Conservation (phyloP, 2,329 filamentous ascomycete genomes). For the Thelonectria rubi region DNA sequence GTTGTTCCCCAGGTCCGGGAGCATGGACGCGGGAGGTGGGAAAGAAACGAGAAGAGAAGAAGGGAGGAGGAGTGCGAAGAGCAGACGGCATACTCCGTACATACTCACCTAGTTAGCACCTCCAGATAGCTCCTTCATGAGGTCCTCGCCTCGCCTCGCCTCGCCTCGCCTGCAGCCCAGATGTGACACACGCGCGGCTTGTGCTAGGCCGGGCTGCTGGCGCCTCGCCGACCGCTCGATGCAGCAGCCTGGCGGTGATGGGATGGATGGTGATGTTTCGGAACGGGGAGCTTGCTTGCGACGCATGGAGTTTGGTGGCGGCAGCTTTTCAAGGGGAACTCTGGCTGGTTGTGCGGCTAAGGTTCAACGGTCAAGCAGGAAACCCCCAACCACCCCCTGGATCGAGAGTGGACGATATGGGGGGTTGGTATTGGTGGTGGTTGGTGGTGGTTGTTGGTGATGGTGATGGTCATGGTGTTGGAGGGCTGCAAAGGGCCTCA, state of each 20-base stretch:
- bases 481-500: too few species aligned
- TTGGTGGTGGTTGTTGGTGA: too few species aligned
- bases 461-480: too few species aligned
- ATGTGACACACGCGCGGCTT: constrained; percentile 14
- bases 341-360: constrained; percentile 4
- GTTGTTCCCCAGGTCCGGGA: constrained; percentile 32
- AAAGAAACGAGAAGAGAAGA: neutral
- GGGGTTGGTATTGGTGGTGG: too few species aligned
- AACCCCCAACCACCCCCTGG: neutral
- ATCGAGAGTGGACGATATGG: too few species aligned
- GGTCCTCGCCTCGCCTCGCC: too few species aligned
- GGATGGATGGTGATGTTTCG: constrained; percentile 4
- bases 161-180: too few species aligned
- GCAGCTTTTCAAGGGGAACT: constrained; percentile 9
- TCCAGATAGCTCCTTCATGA: neutral
- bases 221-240: too few species aligned
- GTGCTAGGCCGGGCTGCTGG: too few species aligned
- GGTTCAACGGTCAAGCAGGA: constrained; percentile 13
- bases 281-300: constrained; percentile 13
- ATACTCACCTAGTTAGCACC: too few species aligned
- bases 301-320: constrained; percentile 16
- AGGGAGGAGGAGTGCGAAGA: neutral
- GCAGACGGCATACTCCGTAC: too few species aligned
- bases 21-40: constrained; percentile 24
- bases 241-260: too few species aligned